A percentile compares a stretch with the other conserved stretches of the same genome.
Evolutionary conservation across 1,139 yeast species (phyloP).

Genomic region (Blastobotrys indianensis): DNA sequence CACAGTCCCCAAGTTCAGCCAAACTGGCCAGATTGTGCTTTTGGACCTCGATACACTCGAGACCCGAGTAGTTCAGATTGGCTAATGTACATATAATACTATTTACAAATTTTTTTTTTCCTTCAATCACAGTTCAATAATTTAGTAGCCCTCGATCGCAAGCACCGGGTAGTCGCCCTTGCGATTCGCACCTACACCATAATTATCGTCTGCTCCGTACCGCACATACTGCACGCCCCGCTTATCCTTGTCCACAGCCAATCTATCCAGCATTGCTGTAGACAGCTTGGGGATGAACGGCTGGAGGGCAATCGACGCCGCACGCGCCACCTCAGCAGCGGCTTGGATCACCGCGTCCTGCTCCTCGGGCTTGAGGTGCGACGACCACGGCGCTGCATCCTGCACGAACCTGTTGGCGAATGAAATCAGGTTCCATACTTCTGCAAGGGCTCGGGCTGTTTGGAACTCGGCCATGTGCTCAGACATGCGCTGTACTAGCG

Average conservation of each 20-base stretch:
- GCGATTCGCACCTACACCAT: slow-evolving; percentile 43
- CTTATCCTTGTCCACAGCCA: slow-evolving; percentile 45
- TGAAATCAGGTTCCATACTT: slow-evolving; percentile 58
- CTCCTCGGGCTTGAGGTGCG: slow-evolving; percentile 15
- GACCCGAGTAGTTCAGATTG: neutral
- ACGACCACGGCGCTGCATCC: slow-evolving; percentile 51
- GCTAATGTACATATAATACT: too few species aligned
- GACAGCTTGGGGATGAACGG: slow-evolving; percentile 72
- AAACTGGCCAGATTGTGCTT: slow-evolving; percentile 62
- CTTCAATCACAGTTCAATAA: neutral
- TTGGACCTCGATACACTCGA: slow-evolving; percentile 56
- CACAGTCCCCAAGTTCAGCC: slow-evolving; percentile 64
- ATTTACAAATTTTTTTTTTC: neutral
- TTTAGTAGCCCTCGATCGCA: slow-evolving; percentile 6
- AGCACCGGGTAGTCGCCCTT: slow-evolving; percentile 35
- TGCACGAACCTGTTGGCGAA: slow-evolving; percentile 58
- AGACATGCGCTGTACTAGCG: slow-evolving; percentile 38
- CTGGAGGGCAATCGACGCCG: slow-evolving; percentile 57
- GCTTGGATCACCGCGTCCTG: slow-evolving; percentile 47
- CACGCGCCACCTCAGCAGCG: slow-evolving; percentile 68
- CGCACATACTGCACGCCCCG: slow-evolving; percentile 40
- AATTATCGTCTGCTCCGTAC: slow-evolving; percentile 45
- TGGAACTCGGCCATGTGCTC: slow-evolving; percentile 44
- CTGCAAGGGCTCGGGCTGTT: slow-evolving; percentile 49
- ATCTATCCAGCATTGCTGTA: slow-evolving; percentile 51